phyloP scores from a whole-genome alignment of 1,284 basidiomycete species.

The Athelia psychrophila region DNA sequence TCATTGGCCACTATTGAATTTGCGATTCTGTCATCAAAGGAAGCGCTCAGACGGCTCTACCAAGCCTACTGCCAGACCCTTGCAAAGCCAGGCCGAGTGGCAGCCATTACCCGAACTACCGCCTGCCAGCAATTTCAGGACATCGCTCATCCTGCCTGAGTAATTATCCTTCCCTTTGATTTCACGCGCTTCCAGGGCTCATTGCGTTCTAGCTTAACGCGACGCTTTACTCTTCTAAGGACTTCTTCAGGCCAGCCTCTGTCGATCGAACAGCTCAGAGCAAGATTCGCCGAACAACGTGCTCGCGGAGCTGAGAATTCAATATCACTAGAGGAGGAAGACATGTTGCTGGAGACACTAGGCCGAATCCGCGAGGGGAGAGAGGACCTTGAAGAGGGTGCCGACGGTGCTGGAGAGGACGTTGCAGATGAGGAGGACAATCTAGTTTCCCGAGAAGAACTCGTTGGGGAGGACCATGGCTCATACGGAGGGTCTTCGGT shows the following conservation, averaged over 20 bases:
- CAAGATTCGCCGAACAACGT: slow-evolving; percentile 71
- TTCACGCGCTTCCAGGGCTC: slow-evolving; percentile 10
- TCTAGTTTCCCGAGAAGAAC: neutral
- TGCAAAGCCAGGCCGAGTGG: slow-evolving; percentile 21
- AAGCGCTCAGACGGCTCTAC: slow-evolving; percentile 61
- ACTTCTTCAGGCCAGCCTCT: slow-evolving; percentile 61
- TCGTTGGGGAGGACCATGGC: slow-evolving; percentile 27
- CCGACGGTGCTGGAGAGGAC: slow-evolving; percentile 27
- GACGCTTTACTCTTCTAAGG: slow-evolving; percentile 75
- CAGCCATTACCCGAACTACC: slow-evolving; percentile 53
- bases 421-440: slow-evolving; percentile 24
- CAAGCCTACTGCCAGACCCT: slow-evolving; percentile 30
- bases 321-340: slow-evolving; percentile 77
- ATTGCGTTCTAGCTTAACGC: slow-evolving; percentile 57
- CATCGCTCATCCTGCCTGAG: slow-evolving; percentile 80
- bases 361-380: slow-evolving; percentile 46
- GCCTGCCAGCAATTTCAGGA: slow-evolving; percentile 72
- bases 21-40: slow-evolving; percentile 30
- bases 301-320: slow-evolving; percentile 62
- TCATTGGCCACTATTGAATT: slow-evolving; percentile 8
- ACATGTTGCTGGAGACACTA: slow-evolving; percentile 75
- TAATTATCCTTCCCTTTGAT: slow-evolving; percentile 38
- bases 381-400: neutral
- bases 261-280: slow-evolving; percentile 59
- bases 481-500: slow-evolving; percentile 38